phyloP scores from a whole-genome alignment of 1,139 yeast genomes.

The Protomyces lactucae-debilis region DNA sequence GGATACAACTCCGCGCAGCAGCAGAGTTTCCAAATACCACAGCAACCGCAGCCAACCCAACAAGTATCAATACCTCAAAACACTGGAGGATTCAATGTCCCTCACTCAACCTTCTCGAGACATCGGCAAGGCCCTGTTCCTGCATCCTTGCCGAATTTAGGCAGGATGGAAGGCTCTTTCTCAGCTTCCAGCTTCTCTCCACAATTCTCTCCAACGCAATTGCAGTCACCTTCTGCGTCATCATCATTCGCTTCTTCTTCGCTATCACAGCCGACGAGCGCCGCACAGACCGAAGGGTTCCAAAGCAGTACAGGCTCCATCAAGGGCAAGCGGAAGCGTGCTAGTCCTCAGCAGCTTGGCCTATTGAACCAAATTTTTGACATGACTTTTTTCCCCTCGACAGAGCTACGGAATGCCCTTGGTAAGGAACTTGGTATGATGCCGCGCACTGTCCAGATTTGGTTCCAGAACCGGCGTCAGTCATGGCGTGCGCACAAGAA shows the following conservation, averaged over 20 bases:
- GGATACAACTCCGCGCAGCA: too few relatives aligned
- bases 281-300: neutral
- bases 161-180: neutral
- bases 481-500: conserved; percentile 40
- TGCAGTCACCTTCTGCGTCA: neutral
- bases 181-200: neutral
- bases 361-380: conserved; percentile 40
- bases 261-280: neutral
- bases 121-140: neutral
- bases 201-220: neutral
- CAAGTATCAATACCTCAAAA: neutral
- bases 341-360: conserved; percentile 40
- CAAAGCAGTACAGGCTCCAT: conserved; percentile 26
- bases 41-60: neutral
- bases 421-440: conserved; percentile 43
- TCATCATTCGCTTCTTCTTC: neutral
- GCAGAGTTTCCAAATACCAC: neutral
- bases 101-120: neutral
- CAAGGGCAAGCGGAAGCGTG: conserved; percentile 41
- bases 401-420: conserved; percentile 39
- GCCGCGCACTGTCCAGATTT: conserved; percentile 42
- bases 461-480: conserved; percentile 43
- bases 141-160: neutral
- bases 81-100: neutral
- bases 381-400: conserved; percentile 41